A percentile compares a stretch with the other conserved stretches of the same genome.
These are phyloP conservation scores for Zizania latifolia DNA, from an alignment of 176 grass and related monocot species.

Conservation along the genomic window DNA sequence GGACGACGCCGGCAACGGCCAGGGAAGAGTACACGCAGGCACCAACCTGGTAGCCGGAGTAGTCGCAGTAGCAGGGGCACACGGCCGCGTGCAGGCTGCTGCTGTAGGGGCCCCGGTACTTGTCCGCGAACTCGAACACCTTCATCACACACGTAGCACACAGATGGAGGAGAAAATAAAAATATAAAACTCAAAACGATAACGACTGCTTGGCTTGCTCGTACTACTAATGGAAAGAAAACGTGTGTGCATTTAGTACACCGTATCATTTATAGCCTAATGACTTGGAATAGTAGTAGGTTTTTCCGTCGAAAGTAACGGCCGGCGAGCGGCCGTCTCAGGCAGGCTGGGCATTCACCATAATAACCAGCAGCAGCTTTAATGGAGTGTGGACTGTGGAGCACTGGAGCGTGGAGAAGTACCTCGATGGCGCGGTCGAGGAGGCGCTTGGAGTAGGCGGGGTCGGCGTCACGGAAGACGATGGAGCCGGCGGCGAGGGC, in stretches of 20 bases:
- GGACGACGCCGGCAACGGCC: not conserved
- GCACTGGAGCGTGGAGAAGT: no score
- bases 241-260: not conserved
- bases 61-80: constrained; percentile 95
- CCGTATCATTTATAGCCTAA: not conserved
- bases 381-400: not conserved
- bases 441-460: constrained; percentile 42
- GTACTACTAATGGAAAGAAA: not conserved
- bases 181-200: no score
- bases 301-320: not conserved
- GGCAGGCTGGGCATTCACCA: not conserved
- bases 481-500: constrained; percentile 77
- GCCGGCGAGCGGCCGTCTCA: not conserved
- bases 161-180: not conserved
- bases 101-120: constrained; percentile 67
- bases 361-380: not conserved
- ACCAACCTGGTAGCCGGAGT: constrained; percentile 49
- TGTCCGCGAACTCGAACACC: constrained; percentile 89
- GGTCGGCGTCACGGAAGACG: constrained; percentile 67
- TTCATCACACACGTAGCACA: not conserved
- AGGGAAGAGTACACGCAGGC: no score
- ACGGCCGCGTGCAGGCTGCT: constrained; percentile 62
- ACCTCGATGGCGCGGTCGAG: constrained; percentile 56
- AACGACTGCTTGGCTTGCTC: not conserved
- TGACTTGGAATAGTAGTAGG: not conserved